Evolutionary conservation across 805 yeast genomes (phyloP), one percentile per base, ranked within the genome.

Genomic region (Starmerella gropengiesseri): DNA sequence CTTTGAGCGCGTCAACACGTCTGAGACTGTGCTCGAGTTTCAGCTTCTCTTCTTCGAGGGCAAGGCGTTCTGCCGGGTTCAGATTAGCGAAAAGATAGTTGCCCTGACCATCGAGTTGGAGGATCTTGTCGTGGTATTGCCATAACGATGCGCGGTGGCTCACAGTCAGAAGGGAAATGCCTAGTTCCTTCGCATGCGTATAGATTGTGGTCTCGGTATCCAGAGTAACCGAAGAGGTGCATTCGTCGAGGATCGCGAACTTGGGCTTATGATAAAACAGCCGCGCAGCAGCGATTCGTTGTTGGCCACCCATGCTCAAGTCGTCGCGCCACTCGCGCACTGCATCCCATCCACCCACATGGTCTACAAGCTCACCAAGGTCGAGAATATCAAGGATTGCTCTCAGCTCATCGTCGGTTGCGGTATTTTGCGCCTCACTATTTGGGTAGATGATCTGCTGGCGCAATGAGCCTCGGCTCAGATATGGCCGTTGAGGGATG

Each of bases 171-270:
- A 87, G 71, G 0, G 95, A 81, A 44, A 86, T 85, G 0, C 84
- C 83, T 48, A 82, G 67, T 14, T 70, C 66, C 57, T 81, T 82
- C 0, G 95, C 95, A 55, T 81, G 80, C 40, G 75, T 62, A 56
- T 87, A 87, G 83, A 89, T 86, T 54, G 78, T 76, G 48, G 81
- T 84, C 59, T 87, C 97, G 75, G 86, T 79, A 47, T 81, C 82
- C 9, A 91, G 83, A 0, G 95, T 78, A 2, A 87, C 94, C 1
- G 94, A 89, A 3, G 95, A 84, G 1, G 97, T 87, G 61, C 95
- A 87, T 65, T 87, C 97, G 63, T 87, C 97, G 50, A 87, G 67
- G 20, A 87, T 94, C 0, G 97, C 97, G 68, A 86, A 87, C 60
- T 77, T 81, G 2, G 97, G 97, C 55, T 73, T 71, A 61, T 87